phyloP scores from a whole-genome alignment of 352 stramenopile genomes.

The Detonula confervacea region DNA sequence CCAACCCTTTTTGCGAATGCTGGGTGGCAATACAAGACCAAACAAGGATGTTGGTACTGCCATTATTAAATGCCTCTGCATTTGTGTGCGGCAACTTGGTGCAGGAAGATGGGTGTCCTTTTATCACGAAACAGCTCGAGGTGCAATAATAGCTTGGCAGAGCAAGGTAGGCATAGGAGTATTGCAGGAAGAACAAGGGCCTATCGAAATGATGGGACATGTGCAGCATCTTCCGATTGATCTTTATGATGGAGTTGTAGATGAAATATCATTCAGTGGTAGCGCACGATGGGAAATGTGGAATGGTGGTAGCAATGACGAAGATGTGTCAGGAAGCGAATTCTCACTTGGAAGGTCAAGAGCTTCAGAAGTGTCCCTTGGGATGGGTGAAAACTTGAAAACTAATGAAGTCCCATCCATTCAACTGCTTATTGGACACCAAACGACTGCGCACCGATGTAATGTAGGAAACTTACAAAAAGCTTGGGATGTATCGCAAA shows the following conservation, averaged over 20 bases:
- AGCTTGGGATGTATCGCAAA: constrained; percentile 94
- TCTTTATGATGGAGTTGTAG: constrained; percentile 69
- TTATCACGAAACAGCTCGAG: constrained; percentile 70
- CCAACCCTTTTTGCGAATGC: constrained; percentile 80
- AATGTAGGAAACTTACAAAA: constrained; percentile 93
- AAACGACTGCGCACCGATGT: constrained; percentile 86
- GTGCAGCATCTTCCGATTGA: constrained; percentile 43
- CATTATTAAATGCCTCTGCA: constrained; percentile 79
- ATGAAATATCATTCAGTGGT: constrained; percentile 46
- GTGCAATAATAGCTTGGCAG: constrained; percentile 71
- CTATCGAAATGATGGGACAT: constrained; percentile 17
- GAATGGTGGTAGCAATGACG: constrained; percentile 27
- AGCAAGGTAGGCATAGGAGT: constrained; percentile 50
- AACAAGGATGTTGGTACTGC: constrained; percentile 68
- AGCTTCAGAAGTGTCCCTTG: constrained; percentile 54
- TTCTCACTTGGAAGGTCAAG: constrained; percentile 52
- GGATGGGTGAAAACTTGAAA: constrained; percentile 50
- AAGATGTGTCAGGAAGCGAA: constrained; percentile 50
- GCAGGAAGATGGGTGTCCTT: constrained; percentile 74
- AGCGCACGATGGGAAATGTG: constrained; percentile 36
- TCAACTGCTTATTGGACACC: constrained; percentile 47
- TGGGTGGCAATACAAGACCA: constrained; percentile 59
- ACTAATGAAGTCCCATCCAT: constrained; percentile 41
- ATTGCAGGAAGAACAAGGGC: constrained; percentile 21
- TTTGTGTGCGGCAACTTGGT: constrained; percentile 79